These are phyloP conservation scores for Jamesozyma gamospora DNA, from an alignment of 805 yeast genomes.

Conservation along the genomic window DNA sequence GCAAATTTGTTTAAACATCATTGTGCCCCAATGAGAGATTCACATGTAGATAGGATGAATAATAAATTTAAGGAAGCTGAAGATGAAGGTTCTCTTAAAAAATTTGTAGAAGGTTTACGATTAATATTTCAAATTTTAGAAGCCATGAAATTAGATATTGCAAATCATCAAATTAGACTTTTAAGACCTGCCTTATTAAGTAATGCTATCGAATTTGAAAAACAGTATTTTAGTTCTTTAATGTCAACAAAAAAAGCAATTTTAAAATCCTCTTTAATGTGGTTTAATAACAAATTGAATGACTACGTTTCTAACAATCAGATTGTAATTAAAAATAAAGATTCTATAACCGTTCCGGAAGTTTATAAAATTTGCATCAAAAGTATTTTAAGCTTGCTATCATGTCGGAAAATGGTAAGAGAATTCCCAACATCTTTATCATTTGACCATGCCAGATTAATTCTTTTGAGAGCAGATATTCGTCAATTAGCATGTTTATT, in stretches of 20 bases:
- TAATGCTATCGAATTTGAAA: conserved; percentile 82
- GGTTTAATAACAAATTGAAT: conserved; percentile 42
- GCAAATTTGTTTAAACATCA: conserved; percentile 72
- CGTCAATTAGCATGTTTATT: conserved; percentile 76
- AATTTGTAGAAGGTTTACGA: conserved; percentile 65
- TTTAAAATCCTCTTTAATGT: conserved; percentile 48
- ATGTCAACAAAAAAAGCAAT: conserved; percentile 44
- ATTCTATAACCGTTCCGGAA: conserved; percentile 13
- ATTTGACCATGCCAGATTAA: conserved; percentile 74
- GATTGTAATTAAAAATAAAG: conserved; percentile 5
- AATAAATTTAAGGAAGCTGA: conserved; percentile 39
- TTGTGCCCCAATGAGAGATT: conserved; percentile 93
- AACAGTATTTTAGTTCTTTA: conserved; percentile 55
- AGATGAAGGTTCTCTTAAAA: conserved; percentile 35
- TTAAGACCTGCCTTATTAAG: conserved; percentile 75
- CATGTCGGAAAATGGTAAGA: conserved; percentile 70
- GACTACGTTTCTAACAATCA: conserved; percentile 8
- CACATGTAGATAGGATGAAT: conserved; percentile 80
- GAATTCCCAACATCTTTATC: conserved; percentile 78
- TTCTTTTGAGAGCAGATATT: conserved; percentile 72
- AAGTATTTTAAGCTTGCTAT: conserved; percentile 52
- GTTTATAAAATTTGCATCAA: conserved; percentile 36
- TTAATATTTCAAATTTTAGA: conserved; percentile 75
- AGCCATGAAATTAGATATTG: conserved; percentile 91
- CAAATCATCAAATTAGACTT: conserved; percentile 85